These are phyloP conservation scores for Tritrichomonas foetus DNA, from an alignment of 208 protist genomes.

Conservation along the genomic window DNA sequence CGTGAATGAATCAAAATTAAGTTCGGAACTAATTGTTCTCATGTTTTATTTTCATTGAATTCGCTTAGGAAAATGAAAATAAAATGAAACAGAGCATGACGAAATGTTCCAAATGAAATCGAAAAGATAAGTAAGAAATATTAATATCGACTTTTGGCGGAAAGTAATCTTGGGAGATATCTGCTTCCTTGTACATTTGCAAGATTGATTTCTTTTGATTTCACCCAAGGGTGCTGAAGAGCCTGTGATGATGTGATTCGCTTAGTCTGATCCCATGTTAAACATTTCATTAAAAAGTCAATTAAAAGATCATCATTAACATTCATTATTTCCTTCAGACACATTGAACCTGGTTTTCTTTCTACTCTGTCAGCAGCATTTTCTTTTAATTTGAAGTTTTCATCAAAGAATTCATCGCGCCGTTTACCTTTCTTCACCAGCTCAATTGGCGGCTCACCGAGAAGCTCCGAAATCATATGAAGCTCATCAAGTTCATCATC, in stretches of 20 bases:
- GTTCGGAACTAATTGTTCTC: no score
- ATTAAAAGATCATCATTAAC: not conserved
- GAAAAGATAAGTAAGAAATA: no score
- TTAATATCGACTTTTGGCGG: no score
- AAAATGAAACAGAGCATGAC: no score
- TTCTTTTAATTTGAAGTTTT: not conserved
- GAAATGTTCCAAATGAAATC: no score
- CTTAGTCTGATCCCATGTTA: not conserved
- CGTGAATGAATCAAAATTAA: no score
- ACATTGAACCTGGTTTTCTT: not conserved
- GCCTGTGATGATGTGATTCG: not conserved
- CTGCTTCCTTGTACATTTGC: no score
- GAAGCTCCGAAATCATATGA: conserved; percentile 35
- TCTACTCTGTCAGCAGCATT: not conserved
- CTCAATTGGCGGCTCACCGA: conserved; percentile 46
- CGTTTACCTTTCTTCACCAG: not conserved
- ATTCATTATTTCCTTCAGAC: not conserved
- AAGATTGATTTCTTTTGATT: not conserved
- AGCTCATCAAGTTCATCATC: conserved; percentile 47
- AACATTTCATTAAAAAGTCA: not conserved
- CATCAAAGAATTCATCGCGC: conserved; percentile 12
- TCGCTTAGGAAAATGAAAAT: no score
- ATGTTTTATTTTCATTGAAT: no score
- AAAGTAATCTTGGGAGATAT: no score
- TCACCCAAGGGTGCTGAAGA: not conserved